Evolutionary conservation across 768 basidiomycete genomes (phyloP).

Genomic region (Xerocomellus intermedius): DNA sequence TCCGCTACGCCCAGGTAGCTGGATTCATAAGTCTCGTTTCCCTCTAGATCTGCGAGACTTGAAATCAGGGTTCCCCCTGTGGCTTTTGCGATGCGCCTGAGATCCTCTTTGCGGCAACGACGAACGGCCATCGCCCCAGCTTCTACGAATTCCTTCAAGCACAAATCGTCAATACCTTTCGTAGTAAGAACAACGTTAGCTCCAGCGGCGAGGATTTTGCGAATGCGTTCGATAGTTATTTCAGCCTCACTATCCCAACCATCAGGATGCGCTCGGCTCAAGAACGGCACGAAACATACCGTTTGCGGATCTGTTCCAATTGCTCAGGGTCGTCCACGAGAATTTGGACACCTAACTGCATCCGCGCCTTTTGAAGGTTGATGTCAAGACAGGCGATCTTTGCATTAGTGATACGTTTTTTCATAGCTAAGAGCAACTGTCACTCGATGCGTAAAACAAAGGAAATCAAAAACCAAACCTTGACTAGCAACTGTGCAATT

Average conservation of each 20-base stretch:
- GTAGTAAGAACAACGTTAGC: constrained; percentile 97
- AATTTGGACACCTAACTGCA: constrained; percentile 98
- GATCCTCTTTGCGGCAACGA: constrained; percentile 95
- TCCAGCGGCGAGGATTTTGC: constrained; percentile 93
- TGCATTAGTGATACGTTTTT: constrained; percentile 86
- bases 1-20: constrained; percentile 89
- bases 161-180: constrained; percentile 97
- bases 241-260: constrained; percentile 77
- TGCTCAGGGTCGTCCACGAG: constrained; percentile 95
- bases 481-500: constrained; percentile 99
- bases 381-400: constrained; percentile 99
- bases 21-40: constrained; percentile 96
- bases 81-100: constrained; percentile 94
- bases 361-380: constrained; percentile 92
- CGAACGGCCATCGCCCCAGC: constrained; percentile 99
- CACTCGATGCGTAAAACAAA: not conserved
- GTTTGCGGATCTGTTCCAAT: constrained; percentile 91
- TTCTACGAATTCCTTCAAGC: constrained; percentile 98
- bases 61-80: constrained; percentile 93
- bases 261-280: constrained; percentile 10
- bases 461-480: constrained; percentile 52
- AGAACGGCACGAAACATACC: constrained; percentile 46
- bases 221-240: constrained; percentile 92
- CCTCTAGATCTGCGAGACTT: constrained; percentile 92
- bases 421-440: constrained; percentile 72